Base-by-base conservation (phyloP, 2,329 filamentous ascomycete species). In the Laburnicola sp. region DNA sequence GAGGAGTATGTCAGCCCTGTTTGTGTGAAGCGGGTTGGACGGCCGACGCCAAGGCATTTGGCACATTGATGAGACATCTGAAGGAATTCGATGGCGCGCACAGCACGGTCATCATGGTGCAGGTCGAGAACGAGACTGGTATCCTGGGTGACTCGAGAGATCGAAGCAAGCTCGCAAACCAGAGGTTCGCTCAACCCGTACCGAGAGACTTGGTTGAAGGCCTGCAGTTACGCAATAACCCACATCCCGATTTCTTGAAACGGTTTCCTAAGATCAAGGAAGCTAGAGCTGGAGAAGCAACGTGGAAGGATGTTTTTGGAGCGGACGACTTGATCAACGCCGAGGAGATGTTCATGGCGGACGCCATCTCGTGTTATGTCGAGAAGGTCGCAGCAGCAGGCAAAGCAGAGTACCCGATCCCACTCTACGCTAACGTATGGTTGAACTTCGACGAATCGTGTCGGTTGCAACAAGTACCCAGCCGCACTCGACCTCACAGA, bases 41-140 rank as follows among this genome's bases (percentile, higher is more conserved):
- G 38, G 68, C 71, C 5, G 76, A 78, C 54, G 63, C 67, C 0
- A 74, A 66, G 51, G 75, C 75, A 1, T 79, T 77, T 25, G 40
- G 8, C 3, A 57, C 50, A 16, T 57, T 77, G 6, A 64, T 76
- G 64, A 40, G 48, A 4, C 73, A 76, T 38, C 34, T 76, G 6
- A 71, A 72, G 3, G 62, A 76, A 1, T 56, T 81, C 5, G 78
- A 82, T 38, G 64, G 64, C 1, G 60, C 69, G 5, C 70, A 81
- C 35, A 72, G 66, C 2, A 82, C 78, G 0, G 78, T 82, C 0
- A 53, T 82, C 3, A 82, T 81, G 80, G 73, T 81, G 0, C 80
- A 82, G 56, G 79, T 82, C 16, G 77, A 82, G 61, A 82, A 82
- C 35, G 79, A 82, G 65, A 73, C 71, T 1, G 79, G 80, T 0